Conservation (phyloP, 345 rosid species). For the Mallotus nudiflorus region DNA sequence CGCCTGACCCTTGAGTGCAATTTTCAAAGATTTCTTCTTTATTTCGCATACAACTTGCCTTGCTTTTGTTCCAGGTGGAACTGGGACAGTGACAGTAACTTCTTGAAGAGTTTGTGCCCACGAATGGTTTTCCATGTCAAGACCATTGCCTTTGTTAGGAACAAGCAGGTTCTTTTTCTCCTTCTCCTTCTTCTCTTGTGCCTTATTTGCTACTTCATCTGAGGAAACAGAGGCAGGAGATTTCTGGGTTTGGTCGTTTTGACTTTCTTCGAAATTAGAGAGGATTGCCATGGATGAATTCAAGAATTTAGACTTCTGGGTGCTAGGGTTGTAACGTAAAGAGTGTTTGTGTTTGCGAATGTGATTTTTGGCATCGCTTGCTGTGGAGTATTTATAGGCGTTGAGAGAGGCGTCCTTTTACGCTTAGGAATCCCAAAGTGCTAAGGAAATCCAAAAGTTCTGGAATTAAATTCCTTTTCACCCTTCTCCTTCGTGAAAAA, state of each 20-base stretch:
- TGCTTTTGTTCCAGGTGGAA: conserved; percentile 30
- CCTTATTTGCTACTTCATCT: conserved; percentile 3
- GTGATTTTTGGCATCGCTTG: too few relatives aligned
- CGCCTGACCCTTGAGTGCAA: conserved; percentile 27
- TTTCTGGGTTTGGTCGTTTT: conserved; percentile 10
- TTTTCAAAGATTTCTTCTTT: conserved; percentile 23
- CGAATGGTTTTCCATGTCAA: conserved; percentile 33
- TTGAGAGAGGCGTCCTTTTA: too few relatives aligned
- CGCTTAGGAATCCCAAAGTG: too few relatives aligned
- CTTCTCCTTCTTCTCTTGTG: conserved; percentile 3
- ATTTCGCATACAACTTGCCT: conserved; percentile 25
- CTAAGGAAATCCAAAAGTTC: too few relatives aligned
- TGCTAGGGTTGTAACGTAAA: too few relatives aligned
- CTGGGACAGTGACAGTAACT: conserved; percentile 22
- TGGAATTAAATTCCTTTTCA: not conserved
- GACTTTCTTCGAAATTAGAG: conserved; percentile 16
- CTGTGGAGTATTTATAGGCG: too few relatives aligned
- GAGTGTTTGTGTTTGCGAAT: too few relatives aligned
- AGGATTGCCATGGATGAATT: conserved; percentile 37
- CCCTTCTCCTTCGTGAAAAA: not conserved
- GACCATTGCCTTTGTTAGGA: conserved; percentile 35
- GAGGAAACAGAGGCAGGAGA: conserved; percentile 1
- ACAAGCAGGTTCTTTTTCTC: not conserved
- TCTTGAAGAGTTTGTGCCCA: conserved; percentile 37
- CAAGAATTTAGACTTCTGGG: too few relatives aligned